These are phyloP conservation scores for Candida yuanshanica DNA, from an alignment of 805 yeast species.

Conservation along the genomic window DNA sequence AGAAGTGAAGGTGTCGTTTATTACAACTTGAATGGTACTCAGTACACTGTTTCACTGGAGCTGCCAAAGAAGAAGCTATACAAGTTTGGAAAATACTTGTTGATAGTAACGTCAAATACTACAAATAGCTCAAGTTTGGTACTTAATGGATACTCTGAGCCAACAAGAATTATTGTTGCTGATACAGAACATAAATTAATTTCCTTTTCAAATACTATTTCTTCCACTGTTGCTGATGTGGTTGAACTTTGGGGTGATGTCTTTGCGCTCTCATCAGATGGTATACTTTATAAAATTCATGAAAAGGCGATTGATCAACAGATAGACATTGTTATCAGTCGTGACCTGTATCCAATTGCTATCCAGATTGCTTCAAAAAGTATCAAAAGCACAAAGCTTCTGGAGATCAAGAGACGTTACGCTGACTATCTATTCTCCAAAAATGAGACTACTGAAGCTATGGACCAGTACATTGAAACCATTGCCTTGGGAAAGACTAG, in stretches of 20 bases:
- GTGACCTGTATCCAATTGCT: conserved; percentile 71
- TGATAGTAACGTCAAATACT: conserved; percentile 50
- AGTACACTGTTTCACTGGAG: conserved; percentile 50
- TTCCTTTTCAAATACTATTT: conserved; percentile 63
- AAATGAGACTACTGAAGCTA: conserved; percentile 63
- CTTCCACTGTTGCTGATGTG: conserved; percentile 55
- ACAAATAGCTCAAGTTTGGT: conserved; percentile 28
- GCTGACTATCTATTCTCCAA: conserved; percentile 70
- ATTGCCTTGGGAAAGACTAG: conserved; percentile 56
- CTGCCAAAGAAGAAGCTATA: conserved; percentile 48
- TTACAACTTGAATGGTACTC: conserved; percentile 51
- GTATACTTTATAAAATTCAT: conserved; percentile 59
- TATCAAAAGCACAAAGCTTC: conserved; percentile 26
- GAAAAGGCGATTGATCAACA: conserved; percentile 67
- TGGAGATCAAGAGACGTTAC: conserved; percentile 46
- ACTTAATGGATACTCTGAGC: conserved; percentile 27
- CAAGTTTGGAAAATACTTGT: conserved; percentile 48
- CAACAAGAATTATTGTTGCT: conserved; percentile 57
- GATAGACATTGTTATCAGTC: conserved; percentile 58
- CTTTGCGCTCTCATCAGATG: conserved; percentile 66
- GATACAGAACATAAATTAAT: conserved; percentile 68
- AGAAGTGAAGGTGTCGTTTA: conserved; percentile 56
- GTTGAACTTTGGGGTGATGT: conserved; percentile 53
- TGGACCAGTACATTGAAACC: conserved; percentile 64
- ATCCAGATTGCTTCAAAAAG: conserved; percentile 50